Base-by-base conservation (phyloP, 2,329 filamentous ascomycete species). In the Nemania sp. region DNA sequence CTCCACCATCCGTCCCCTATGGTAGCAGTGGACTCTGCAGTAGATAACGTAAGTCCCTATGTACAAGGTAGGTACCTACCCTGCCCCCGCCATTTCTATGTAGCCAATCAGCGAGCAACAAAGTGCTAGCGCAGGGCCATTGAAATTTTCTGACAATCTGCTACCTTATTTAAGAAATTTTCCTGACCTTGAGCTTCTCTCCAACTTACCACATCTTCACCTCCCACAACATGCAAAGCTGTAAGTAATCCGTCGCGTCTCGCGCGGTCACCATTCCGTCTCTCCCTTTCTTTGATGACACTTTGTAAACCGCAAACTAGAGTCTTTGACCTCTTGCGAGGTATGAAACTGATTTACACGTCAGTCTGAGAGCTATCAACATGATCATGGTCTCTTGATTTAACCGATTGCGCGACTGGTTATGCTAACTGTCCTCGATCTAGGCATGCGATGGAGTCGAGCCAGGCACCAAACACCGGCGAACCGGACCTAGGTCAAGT, bases 331-430 rank as follows among this genome's bases (percentile, higher is more conserved):
- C 70, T 87, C 89, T 81, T 76, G 75, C 76, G 60, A 55, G 83
- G 87, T 84, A 89, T 94, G 90, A 93, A 93, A 94, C 88, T 77
- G 86, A 83, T 86, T 91, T 88, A 86, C 88, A 94, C 90, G 90
- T 95, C 91, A 95, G 91, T 92, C 91, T 95, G 91, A 95, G 91
- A 95, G 83, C 77, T 74, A 74, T 67, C 65, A 71, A 57, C 25
- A 48, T 20, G 1, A 34, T 58, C 46, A 4, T 46, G 57, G 46
- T 52, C 20, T 35, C 32, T 46, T 29, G 17, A 32, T 51, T 17
- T 11, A 12, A 45, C 20, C 21, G 56, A 47, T 37, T 20, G 47
- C 47, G 42, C 21, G 45, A 40, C 17, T 60, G 55, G 51, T 63
- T 64, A 12, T 68, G 63, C 67, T 73, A 67, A 72, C 54, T 59